phyloP scores from a whole-genome alignment of 495 filamentous ascomycete species.

The Terfezia boudieri region DNA sequence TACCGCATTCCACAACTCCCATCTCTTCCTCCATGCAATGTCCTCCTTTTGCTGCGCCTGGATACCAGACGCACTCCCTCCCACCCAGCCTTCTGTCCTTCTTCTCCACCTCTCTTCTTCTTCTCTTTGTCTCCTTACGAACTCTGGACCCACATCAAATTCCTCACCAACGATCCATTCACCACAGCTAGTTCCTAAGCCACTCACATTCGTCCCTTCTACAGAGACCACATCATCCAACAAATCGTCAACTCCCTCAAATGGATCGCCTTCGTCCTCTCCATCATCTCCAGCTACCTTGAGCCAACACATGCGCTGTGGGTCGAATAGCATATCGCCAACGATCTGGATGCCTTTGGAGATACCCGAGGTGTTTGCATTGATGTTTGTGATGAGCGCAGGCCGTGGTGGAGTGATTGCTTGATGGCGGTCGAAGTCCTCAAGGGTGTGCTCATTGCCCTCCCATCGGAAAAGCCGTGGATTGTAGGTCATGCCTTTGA shows the following conservation, averaged over 20 bases:
- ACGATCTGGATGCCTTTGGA: conserved; percentile 69
- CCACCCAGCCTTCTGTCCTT: conserved; percentile 59
- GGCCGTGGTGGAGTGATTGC: conserved; percentile 45
- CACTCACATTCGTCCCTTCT: conserved; percentile 6
- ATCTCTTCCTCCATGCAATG: conserved; percentile 10
- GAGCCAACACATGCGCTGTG: conserved; percentile 41
- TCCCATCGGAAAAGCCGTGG: conserved; percentile 70
- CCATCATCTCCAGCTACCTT: conserved; percentile 24
- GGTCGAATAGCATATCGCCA: conserved; percentile 93
- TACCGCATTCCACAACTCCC: conserved; percentile 13
- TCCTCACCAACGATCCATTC: conserved; percentile 58
- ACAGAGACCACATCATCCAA: conserved; percentile 14
- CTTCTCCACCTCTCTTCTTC: conserved; percentile 81
- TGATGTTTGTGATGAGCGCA: conserved; percentile 80
- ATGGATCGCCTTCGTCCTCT: conserved; percentile 19
- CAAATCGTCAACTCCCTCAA: conserved; percentile 17
- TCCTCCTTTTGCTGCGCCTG: conserved; percentile 7
- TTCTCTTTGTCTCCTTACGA: conserved; percentile 64
- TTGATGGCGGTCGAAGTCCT: conserved; percentile 42
- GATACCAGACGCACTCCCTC: not conserved
- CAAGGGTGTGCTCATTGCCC: conserved; percentile 72
- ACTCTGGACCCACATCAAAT: conserved; percentile 91
- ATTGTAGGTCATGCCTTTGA: conserved; percentile 93
- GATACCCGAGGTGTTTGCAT: conserved; percentile 25
- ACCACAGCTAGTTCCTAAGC: conserved; percentile 7